Evolutionary conservation across 164 flowering plant species (phyloP), one percentile per base, ranked within the genome.

Genomic region (Vitis cinerea): DNA sequence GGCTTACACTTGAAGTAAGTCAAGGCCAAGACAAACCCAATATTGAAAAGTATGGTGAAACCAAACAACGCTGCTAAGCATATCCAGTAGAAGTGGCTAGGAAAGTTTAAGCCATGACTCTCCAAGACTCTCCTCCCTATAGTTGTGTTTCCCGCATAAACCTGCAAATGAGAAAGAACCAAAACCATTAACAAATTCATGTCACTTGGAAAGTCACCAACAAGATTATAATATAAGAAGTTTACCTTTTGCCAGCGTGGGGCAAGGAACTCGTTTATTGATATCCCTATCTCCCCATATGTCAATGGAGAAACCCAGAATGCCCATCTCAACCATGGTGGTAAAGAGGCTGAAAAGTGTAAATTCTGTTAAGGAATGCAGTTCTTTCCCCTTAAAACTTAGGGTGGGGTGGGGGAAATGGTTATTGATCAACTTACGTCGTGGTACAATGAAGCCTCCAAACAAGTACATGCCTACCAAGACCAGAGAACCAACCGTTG

Each of bases 391-490:
- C 44, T 31, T n/a, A 16, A 15, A 13, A 10, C 17, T 23, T 23
- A 23, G 27, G 27, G 27, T 23, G 9, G 11, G n/a, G 67, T 59
- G 10, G 19, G 6, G 19, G 14, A 23, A 9, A 52, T 29, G n/a
- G 17, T 51, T 37, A 37, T 37, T 37, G 44, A 37, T 37, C 69
- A 23, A n/a, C 84, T 81, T 83, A 86, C 91, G 63, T 61, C 52
- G 63, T 61, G 90, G 84, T 66, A 90, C 79, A 9, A 90, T 23
- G 72, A 87, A 88, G 62, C 92, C 95, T 16, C 88, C 76, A 74
- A 91, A 88, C 55, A 84, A 1, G 44, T 37, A 37, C n/a, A 85
- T 53, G 29, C 77, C 31, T 5, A 78, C 9, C 16, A 88, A 53
- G 50, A 87, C 17, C 8, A 74, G 66, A 17, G 85, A 54, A 70